These are phyloP conservation scores for Calycina herbarum DNA, from an alignment of 2,329 filamentous ascomycete species.

Conservation along the genomic window DNA sequence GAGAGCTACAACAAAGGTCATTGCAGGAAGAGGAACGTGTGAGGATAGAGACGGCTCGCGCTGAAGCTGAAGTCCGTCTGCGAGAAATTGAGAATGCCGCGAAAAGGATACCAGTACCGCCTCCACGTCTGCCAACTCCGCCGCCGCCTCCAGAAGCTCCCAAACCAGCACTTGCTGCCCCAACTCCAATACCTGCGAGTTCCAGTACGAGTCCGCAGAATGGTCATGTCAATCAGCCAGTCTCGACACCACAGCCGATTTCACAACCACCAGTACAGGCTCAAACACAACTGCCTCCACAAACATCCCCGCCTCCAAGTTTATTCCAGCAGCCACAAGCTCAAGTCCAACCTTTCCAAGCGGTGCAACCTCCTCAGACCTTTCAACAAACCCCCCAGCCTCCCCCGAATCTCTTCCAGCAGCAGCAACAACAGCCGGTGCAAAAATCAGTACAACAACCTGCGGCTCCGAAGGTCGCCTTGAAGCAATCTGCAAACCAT, in stretches of 20 bases:
- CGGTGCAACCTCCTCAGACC: background rate
- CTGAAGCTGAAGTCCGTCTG: conserved; percentile 53
- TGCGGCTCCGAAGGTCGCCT: background rate
- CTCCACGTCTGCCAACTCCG: conserved; percentile 27
- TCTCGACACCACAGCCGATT: background rate
- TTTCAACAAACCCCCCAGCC: conserved; percentile 4
- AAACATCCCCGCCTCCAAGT: background rate
- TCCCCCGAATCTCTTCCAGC: conserved; percentile 8
- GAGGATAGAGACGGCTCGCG: conserved; percentile 43
- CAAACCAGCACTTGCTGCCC: conserved; percentile 1
- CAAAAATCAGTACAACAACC: background rate
- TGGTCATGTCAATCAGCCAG: background rate
- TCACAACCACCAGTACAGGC: background rate
- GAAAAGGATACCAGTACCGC: conserved; percentile 34
- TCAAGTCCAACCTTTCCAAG: background rate
- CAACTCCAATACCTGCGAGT: conserved; percentile 5
- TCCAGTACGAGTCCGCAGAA: background rate
- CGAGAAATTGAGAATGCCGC: conserved; percentile 44
- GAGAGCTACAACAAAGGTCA: conserved; percentile 23
- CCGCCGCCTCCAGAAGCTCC: conserved; percentile 13
- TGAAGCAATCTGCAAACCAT: conserved; percentile 9
- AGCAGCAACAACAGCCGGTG: conserved; percentile 5
- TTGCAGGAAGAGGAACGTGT: conserved; percentile 30
- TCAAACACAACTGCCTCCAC: background rate
- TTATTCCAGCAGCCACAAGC: background rate